A percentile compares a stretch with the other conserved stretches of the same genome.
phyloP scores from a whole-genome alignment of 768 basidiomycete genomes.

The Panellus pusillus region DNA sequence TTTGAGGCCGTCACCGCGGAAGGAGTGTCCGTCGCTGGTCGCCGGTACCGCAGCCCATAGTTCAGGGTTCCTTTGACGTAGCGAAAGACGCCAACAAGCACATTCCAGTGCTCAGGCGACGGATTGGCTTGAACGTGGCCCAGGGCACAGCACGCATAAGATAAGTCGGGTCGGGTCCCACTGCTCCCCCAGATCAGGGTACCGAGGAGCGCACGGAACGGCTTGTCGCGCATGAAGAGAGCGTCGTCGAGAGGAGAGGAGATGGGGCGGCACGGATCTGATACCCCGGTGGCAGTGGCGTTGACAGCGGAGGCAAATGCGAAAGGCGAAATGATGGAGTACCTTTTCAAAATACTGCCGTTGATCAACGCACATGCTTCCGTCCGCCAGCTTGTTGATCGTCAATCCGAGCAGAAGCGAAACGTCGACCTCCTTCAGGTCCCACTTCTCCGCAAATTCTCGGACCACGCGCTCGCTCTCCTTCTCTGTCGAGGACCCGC shows the following conservation, averaged over 20 bases:
- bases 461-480: constrained; percentile 8
- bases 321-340: neutral
- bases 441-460: constrained; percentile 11
- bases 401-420: constrained; percentile 6
- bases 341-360: constrained; percentile 3
- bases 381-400: constrained; percentile 5
- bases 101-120: constrained; percentile 27
- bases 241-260: constrained; percentile 5
- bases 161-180: constrained; percentile 18
- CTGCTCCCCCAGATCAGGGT: constrained; percentile 21
- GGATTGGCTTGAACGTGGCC: constrained; percentile 23
- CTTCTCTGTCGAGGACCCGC: constrained; percentile 6
- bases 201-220: constrained; percentile 18
- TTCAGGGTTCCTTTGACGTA: constrained; percentile 36
- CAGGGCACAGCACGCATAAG: constrained; percentile 4
- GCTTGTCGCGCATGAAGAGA: constrained; percentile 20
- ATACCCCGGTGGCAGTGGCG: neutral
- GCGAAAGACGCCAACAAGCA: constrained; percentile 25
- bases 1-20: neutral
- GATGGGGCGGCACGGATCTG: neutral
- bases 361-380: neutral
- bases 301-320: too few species aligned
- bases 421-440: constrained; percentile 7
- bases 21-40: too few species aligned
- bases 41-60: too few species aligned